These are phyloP conservation scores for Aphanocladium album DNA, from an alignment of 2,329 filamentous ascomycete genomes.

Conservation along the genomic window DNA sequence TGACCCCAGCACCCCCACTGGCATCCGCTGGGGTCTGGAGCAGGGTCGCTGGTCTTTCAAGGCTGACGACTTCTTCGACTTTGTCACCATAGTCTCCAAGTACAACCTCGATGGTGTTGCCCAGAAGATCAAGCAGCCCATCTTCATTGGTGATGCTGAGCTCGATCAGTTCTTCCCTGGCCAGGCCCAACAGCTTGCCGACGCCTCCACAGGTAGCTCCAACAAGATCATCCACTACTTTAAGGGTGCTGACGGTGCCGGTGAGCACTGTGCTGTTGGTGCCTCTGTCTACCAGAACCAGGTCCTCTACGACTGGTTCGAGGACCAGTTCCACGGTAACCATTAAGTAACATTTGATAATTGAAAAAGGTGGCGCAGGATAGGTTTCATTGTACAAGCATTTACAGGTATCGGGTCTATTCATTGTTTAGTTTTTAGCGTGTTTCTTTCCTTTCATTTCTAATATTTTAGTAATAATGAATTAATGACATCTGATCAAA, in stretches of 20 bases:
- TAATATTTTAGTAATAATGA: not conserved
- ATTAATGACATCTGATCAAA: not conserved
- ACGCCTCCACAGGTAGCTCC: conserved; percentile 1
- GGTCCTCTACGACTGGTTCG: conserved; percentile 12
- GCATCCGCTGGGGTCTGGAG: conserved; percentile 20
- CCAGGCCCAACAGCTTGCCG: conserved; percentile 1
- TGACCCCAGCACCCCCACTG: conserved; percentile 11
- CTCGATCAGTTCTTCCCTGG: conserved; percentile 17
- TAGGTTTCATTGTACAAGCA: not conserved
- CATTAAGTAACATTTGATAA: not conserved
- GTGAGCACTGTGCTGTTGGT: conserved; percentile 13
- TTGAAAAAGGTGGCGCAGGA: no score
- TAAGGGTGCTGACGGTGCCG: conserved; percentile 5
- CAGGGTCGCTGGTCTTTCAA: conserved; percentile 26
- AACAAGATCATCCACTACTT: conserved; percentile 6
- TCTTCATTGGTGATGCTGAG: conserved; percentile 21
- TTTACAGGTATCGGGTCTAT: not conserved
- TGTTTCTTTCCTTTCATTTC: not conserved
- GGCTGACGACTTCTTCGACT: conserved; percentile 20
- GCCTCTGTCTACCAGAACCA: conserved; percentile 7
- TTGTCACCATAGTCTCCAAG: conserved; percentile 13
- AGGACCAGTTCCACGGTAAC: not conserved
- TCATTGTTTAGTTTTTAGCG: not conserved
- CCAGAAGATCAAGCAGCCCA: conserved; percentile 19
- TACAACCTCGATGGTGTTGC: conserved; percentile 17